Percentiles rank a stretch among this genome's conserved stretches.
phyloP scores from a whole-genome alignment of 805 yeast species.

The Hanseniaspora lachancei region DNA sequence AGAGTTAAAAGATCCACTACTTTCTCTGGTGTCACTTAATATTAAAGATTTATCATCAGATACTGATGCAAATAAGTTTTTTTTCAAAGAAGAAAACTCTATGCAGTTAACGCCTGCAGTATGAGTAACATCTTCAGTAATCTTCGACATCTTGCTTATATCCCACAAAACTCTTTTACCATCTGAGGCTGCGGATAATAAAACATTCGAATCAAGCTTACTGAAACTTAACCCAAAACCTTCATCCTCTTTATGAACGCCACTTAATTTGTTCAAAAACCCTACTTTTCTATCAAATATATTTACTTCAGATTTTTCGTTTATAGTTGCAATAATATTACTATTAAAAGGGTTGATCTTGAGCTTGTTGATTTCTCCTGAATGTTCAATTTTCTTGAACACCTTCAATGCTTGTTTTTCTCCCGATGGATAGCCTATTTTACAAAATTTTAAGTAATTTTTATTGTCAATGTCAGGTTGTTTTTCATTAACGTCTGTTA shows the following conservation, averaged over 20 bases:
- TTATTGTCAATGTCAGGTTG: slow-evolving; percentile 60
- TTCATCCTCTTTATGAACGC: slow-evolving; percentile 44
- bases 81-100: slow-evolving; percentile 50
- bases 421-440: slow-evolving; percentile 44
- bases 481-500: slow-evolving; percentile 1
- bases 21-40: slow-evolving; percentile 41
- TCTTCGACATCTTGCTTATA: slow-evolving; percentile 21
- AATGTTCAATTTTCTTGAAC: slow-evolving; percentile 45
- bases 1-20: slow-evolving; percentile 19
- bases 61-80: slow-evolving; percentile 50
- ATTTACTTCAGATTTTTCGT: slow-evolving; percentile 50
- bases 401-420: slow-evolving; percentile 42
- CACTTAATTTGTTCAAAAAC: slow-evolving; percentile 23
- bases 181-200: slow-evolving; percentile 58
- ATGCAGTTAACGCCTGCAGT: slow-evolving; percentile 53
- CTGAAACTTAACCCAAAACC: slow-evolving; percentile 72
- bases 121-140: slow-evolving; percentile 28
- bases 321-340: slow-evolving; percentile 47
- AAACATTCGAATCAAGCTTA: slow-evolving; percentile 32
- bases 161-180: slow-evolving; percentile 52
- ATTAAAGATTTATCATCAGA: slow-evolving; percentile 53
- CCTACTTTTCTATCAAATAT: slow-evolving; percentile 34
- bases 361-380: slow-evolving; percentile 59
- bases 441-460: slow-evolving; percentile 53
- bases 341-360: slow-evolving; percentile 54